phyloP scores from a whole-genome alignment of 371 early-diverging fungal species.

The Mucor piriformis region DNA sequence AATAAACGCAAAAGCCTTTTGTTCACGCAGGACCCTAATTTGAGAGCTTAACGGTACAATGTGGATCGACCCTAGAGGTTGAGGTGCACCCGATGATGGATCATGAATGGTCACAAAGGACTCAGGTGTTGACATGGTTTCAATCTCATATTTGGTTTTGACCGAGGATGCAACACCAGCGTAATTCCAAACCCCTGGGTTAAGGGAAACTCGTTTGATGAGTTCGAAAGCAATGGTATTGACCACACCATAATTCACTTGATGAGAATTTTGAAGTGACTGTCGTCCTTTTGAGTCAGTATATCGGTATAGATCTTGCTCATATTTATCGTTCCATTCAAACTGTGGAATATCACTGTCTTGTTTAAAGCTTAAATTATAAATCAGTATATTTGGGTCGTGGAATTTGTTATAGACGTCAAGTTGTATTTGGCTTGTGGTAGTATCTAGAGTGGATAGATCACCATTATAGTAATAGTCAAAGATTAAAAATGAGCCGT shows the following conservation, averaged over 20 bases:
- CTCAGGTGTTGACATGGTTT: slow-evolving; percentile 18
- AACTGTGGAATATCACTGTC: neutral
- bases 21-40: slow-evolving; percentile 15
- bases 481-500: slow-evolving; percentile 13
- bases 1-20: slow-evolving; percentile 20
- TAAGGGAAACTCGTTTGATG: slow-evolving; percentile 9
- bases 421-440: slow-evolving; percentile 6
- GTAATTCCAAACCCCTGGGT: slow-evolving; percentile 22
- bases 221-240: slow-evolving; percentile 16
- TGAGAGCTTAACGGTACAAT: slow-evolving; percentile 14
- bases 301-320: neutral
- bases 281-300: neutral
- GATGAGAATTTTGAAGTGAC: slow-evolving; percentile 1
- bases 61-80: slow-evolving; percentile 22
- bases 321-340: neutral
- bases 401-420: neutral
- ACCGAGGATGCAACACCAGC: slow-evolving; percentile 19
- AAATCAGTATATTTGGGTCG: neutral
- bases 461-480: slow-evolving; percentile 7
- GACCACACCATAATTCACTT: slow-evolving; percentile 1
- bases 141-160: slow-evolving; percentile 10
- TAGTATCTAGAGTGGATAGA: too few species aligned
- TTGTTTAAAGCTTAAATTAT: neutral
- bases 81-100: neutral
- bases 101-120: slow-evolving; percentile 4